Conservation (phyloP, 2,329 filamentous ascomycete species). For the Cladobotryum protrusum region DNA sequence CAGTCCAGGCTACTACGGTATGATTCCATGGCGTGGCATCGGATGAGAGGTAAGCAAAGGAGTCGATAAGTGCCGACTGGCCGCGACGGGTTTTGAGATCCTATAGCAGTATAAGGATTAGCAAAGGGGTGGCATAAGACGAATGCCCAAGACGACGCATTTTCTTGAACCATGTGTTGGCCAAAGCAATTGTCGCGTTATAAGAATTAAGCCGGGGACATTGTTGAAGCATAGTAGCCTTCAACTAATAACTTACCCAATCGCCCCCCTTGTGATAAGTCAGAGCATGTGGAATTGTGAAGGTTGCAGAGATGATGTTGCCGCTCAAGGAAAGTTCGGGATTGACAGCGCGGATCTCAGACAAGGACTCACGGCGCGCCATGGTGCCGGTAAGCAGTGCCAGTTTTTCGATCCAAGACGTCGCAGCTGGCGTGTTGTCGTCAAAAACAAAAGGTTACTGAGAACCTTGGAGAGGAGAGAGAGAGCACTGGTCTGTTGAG, state of each 20-base stretch:
- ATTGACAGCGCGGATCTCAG: constrained; percentile 49
- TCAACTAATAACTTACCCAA: constrained; percentile 44
- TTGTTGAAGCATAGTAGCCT: background rate
- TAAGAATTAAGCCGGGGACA: background rate
- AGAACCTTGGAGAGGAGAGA: too few species aligned
- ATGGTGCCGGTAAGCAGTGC: constrained; percentile 24
- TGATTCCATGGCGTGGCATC: constrained; percentile 81
- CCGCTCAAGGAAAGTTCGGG: constrained; percentile 54
- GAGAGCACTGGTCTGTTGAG: background rate
- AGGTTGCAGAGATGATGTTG: constrained; percentile 61
- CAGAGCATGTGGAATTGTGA: constrained; percentile 55
- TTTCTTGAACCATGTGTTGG: background rate
- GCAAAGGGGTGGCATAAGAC: background rate
- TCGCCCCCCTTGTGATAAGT: constrained; percentile 53
- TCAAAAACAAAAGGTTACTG: background rate
- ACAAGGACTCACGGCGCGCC: constrained; percentile 45
- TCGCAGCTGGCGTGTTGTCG: background rate
- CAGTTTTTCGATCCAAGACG: background rate
- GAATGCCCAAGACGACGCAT: too few species aligned
- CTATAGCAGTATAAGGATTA: constrained; percentile 35
- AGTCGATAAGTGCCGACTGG: constrained; percentile 88
- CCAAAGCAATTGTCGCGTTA: background rate
- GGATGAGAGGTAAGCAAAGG: constrained; percentile 83
- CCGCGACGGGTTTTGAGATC: constrained; percentile 72
- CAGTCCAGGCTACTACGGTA: constrained; percentile 90